Percentiles rank a stretch among this genome's conserved stretches.
These are phyloP conservation scores for Gastrolobium villosum DNA, from an alignment of 306 rosid species.

Conservation along the genomic window DNA sequence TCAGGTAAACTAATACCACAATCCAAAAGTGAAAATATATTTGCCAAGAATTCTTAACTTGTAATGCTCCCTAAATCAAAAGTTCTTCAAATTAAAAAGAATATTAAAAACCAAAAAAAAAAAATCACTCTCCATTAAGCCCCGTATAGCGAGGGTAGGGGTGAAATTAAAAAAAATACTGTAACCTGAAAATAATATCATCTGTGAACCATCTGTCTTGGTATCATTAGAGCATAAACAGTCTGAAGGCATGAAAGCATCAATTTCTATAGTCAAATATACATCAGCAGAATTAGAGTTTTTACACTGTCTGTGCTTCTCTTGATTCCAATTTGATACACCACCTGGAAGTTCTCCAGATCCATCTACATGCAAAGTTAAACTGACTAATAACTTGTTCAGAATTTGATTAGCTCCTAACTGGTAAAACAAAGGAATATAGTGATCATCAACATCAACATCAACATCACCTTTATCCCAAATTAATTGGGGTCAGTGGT, in stretches of 20 bases:
- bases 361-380: slow-evolving; percentile 51
- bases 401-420: neutral
- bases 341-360: slow-evolving; percentile 47
- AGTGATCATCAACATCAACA: too few relatives aligned
- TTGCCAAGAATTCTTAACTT: neutral
- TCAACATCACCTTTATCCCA: too few relatives aligned
- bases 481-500: too few relatives aligned
- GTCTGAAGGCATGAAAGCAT: slow-evolving; percentile 31
- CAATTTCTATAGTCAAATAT: slow-evolving; percentile 18
- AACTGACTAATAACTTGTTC: slow-evolving; percentile 13
- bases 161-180: neutral
- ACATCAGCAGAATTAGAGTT: slow-evolving; percentile 41
- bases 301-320: slow-evolving; percentile 41
- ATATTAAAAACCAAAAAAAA: neutral
- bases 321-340: slow-evolving; percentile 58
- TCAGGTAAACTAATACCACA: neutral
- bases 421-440: neutral
- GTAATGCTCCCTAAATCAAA: neutral
- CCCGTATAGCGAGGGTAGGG: too few relatives aligned
- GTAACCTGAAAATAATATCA: neutral
- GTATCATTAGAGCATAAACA: slow-evolving; percentile 41
- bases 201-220: slow-evolving; percentile 20
- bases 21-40: slow-evolving; percentile 2
- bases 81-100: neutral
- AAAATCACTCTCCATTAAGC: too few relatives aligned